Evolutionary conservation across 176 grass and related monocot genomes (phyloP), one percentile per base, ranked within the genome.

Genomic region (bread wheat (Triticum aestivum)): DNA sequence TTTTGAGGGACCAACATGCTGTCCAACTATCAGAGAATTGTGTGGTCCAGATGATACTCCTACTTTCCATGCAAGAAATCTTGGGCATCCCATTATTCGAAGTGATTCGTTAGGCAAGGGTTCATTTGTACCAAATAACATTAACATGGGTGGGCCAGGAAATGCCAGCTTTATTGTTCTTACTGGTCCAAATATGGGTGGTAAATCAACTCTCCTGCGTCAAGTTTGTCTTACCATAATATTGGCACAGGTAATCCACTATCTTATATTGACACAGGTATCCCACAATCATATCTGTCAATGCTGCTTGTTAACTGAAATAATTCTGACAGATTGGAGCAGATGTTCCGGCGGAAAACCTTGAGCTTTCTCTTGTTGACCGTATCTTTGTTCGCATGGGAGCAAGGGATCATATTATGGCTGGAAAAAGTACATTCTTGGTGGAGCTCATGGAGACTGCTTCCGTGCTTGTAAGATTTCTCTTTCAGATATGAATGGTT

Each of bases 161-260:
- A 84, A 89, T 65, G 75, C 91, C 65, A 94, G 88, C 58, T 94
- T 95, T 85, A 93, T 98, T 83, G 84, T 98, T 90, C 86, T 98
- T 68, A 98, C 96, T 72, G 96, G 96, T 72, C 96, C 93, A 15
- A 95, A 98, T 90, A 98, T 98, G 96, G 96, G 96, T 82, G 96
- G 96, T 63, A 98, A 98, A 93, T 98, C 96, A 87, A 98, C 96
- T 86, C 96, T 98, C 58, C 69, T 98, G 63, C 93, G 96, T 82
- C 96, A 98, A 92, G 88, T 95, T 84, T 98, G 96, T 87, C 78
- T 98, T 83, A 92, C 96, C 64, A 88, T 94, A 68, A 90, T 98
- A 70, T 87, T 98, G 84, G 91, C 93, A 78, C 96, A 95, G 93
- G 93, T 92, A 90, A 79, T 75, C 91, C 63, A 89, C 91, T 61